Base-by-base conservation (phyloP, 805 yeast genomes). In the Grigorovia jiainica region DNA sequence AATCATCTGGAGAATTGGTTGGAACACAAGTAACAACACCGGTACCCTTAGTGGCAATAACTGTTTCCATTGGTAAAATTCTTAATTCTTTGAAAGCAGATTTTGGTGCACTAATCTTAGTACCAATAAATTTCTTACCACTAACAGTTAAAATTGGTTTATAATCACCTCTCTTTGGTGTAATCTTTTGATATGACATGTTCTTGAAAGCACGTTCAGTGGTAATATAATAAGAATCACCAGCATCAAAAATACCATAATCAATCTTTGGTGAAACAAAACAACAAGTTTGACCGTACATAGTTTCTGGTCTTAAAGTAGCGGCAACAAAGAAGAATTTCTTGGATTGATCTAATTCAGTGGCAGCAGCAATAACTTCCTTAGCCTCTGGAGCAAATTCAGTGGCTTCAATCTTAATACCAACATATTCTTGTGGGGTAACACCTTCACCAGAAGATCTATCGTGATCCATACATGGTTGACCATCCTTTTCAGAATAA, bases 11-110 rank as follows among this genome's bases (percentile, higher is more conserved):
- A 44, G 97, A 89, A 65, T 89, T 96, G n/a, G 95, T 82, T 48
- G 97, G 98, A 48, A 89, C 97, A 71, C 96, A 92, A 5, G 97
- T 90, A 44, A 92, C 98, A 36, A 92, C 97, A 71, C 97, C 98
- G 36, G 97, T 92, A 75, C 98, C 98, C 71, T 92, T 92, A 43
- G 79, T 73, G 33, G 95, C 94, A 63, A 90, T 72, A 43, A 92
- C 90, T 31, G 97, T 87, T 66, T 90, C 97, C 98, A 92, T 92
- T 53, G 98, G 98, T 51, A 92, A 74, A 43, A 92, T 82, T 55
- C 92, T 75, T 50, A 92, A 70, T 52, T 80, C 76, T 41, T 76
- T 68, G 61, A 78, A 70, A 18, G 71, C 72, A 10, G 96, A 76
- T 52, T 83, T 68, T 42, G 97, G 97, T 29, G 97, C 94, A 51